Conservation (phyloP, 1,139 yeast species). For the Suhomyces taliae region DNA sequence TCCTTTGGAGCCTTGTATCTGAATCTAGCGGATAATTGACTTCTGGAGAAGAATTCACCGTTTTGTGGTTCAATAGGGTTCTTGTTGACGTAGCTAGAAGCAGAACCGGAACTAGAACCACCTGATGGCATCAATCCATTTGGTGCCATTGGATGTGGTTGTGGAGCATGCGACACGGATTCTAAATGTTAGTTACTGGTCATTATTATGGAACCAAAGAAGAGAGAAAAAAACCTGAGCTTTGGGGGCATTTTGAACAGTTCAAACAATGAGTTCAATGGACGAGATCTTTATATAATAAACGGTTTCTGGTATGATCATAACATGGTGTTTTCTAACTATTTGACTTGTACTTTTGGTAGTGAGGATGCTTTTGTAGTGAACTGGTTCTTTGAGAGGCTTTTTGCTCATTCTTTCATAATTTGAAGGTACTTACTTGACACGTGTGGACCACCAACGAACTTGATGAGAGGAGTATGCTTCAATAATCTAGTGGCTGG, state of each 20-base stretch:
- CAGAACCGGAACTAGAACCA: conserved; percentile 15
- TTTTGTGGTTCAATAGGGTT: conserved; percentile 42
- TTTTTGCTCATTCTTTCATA: neutral
- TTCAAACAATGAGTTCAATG: too few relatives aligned
- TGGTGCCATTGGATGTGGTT: conserved; percentile 54
- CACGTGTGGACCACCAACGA: conserved; percentile 62
- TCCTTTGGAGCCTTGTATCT: conserved; percentile 63
- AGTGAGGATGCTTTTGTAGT: too few relatives aligned
- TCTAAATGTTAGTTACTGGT: conserved; percentile 25
- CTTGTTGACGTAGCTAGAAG: conserved; percentile 24
- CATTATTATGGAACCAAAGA: neutral
- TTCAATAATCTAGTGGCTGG: conserved; percentile 33
- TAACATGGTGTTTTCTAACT: too few relatives aligned
- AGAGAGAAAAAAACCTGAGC: too few relatives aligned
- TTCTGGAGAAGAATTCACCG: conserved; percentile 57
- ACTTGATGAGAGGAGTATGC: conserved; percentile 59
- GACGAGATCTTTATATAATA: too few relatives aligned
- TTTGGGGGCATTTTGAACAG: too few relatives aligned
- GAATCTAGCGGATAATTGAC: conserved; percentile 69
- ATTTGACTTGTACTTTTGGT: too few relatives aligned
- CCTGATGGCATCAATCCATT: conserved; percentile 46
- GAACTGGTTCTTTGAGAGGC: neutral
- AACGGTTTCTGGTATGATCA: too few relatives aligned
- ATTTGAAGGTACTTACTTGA: conserved; percentile 25
- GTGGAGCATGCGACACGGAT: conserved; percentile 25